Evolutionary conservation across 2,329 filamentous ascomycete genomes (phyloP), one percentile per base, ranked within the genome.

Genomic region (Aureobasidium sp.): DNA sequence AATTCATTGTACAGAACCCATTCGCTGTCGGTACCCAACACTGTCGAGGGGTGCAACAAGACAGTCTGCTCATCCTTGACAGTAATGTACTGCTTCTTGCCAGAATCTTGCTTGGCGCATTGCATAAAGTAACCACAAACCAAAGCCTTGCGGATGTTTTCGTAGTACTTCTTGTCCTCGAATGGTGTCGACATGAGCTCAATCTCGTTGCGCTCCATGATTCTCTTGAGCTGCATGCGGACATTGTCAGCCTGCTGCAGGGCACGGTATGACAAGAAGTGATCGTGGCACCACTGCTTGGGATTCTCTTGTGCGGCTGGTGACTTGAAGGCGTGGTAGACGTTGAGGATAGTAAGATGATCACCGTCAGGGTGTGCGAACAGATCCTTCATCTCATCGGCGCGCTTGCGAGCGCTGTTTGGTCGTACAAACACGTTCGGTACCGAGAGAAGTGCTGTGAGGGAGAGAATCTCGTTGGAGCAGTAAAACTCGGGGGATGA

Each of bases 1-100:
- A 97, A 99, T 72, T 99, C 95, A 69, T 97, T 96, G 77, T 99
- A 99, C 27, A 99, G 78, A 27, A 99, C 90, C 94, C 94, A 99
- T 67, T 99, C 94, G 67, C 87, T 90, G 62, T 96, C 92, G 61
- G 90, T 86, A 54, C 85, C 84, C 23, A 99, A 80, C 33, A 96
- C 92, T 0, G 92, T 96, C 65, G 89, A 94, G 1, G 94, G 94
- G 75, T 99, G 94, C 62, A 99, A 82, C 67, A 96, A 81, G 47
- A 99, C 94, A 49, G 84, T 88, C 76, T 97, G 93, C 69, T 96
- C 89, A 71, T 99, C 95, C 79, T 97, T 99, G 73, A 99, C 87
- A 1, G 94, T 99, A 64, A 87, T 85, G 77, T 99, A 99, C 43
- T 89, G 84, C 80, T 97, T 97, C 70, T 89, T 89, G 31, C 84